phyloP scores from a whole-genome alignment of 352 stramenopile genomes.

The Thraustochytrium striatum region DNA sequence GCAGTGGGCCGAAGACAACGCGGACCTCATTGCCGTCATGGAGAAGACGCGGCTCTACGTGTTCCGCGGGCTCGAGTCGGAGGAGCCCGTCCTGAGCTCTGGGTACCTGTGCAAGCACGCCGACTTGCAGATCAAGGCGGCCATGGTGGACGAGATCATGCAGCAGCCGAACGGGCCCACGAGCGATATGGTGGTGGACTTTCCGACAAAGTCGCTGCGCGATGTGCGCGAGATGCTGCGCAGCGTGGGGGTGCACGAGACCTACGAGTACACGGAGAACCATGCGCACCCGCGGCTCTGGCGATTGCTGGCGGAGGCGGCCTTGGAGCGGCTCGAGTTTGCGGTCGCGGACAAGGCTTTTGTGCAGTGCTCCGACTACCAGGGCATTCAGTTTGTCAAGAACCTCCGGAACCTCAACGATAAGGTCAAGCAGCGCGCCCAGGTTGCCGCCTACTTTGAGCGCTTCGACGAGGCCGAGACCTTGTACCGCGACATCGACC shows the following conservation, averaged over 20 bases:
- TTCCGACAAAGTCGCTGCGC: constrained; percentile 75
- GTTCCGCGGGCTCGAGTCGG: constrained; percentile 68
- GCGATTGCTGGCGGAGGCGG: constrained; percentile 74
- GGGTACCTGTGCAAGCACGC: constrained; percentile 81
- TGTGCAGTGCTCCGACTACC: constrained; percentile 81
- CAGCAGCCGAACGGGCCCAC: constrained; percentile 59
- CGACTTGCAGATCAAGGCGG: constrained; percentile 75
- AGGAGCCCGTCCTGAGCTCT: constrained; percentile 79
- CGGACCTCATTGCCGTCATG: constrained; percentile 80
- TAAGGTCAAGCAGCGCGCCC: constrained; percentile 80
- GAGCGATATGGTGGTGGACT: constrained; percentile 60
- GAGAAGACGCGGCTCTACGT: constrained; percentile 71
- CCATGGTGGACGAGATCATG: constrained; percentile 75
- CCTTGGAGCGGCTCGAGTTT: constrained; percentile 81
- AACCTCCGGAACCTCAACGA: constrained; percentile 75
- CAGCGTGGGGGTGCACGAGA: constrained; percentile 58
- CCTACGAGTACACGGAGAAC: constrained; percentile 73
- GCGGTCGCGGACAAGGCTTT: constrained; percentile 83
- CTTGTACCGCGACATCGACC: constrained; percentile 85
- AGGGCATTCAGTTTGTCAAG: constrained; percentile 86
- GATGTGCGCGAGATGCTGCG: constrained; percentile 78
- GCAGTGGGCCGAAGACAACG: constrained; percentile 82
- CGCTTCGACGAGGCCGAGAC: constrained; percentile 84
- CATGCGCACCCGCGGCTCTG: constrained; percentile 77
- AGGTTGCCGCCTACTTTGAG: constrained; percentile 62